Evolutionary conservation across 257 asterid genomes (phyloP).

Genomic region (Nicotiana benthamiana): DNA sequence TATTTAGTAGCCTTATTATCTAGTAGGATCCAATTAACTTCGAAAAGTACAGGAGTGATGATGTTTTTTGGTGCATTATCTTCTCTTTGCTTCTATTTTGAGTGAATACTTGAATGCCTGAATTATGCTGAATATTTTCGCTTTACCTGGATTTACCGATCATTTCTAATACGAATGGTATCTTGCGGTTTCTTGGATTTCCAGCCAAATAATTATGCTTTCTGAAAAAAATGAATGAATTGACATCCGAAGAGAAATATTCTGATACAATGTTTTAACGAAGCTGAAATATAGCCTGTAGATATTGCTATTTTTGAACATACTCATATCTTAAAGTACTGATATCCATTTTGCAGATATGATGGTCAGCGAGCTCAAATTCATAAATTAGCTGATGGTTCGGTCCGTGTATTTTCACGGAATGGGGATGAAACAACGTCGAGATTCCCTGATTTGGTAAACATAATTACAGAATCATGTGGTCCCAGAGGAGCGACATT

Average conservation of each 20-base stretch:
- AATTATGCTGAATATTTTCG: background rate
- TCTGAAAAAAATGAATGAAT: background rate
- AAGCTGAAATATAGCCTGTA: background rate
- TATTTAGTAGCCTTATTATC: background rate
- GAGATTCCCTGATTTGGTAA: conserved; percentile 70
- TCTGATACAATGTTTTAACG: background rate
- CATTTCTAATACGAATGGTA: background rate
- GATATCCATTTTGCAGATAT: conserved; percentile 47
- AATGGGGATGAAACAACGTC: conserved; percentile 86
- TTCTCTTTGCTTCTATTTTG: background rate
- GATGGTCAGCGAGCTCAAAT: conserved; percentile 97
- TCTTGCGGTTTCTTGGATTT: background rate
- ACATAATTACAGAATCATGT: conserved; percentile 49
- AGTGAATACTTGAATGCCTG: background rate
- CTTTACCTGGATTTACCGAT: background rate
- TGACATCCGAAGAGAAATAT: background rate
- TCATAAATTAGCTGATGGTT: conserved; percentile 67
- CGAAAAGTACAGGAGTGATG: background rate
- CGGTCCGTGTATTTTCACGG: conserved; percentile 68
- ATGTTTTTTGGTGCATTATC: background rate
- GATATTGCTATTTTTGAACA: background rate
- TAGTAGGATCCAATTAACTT: background rate
- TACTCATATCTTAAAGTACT: background rate
- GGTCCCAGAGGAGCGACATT: conserved; percentile 39
- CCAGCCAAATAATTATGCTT: background rate